Conservation (phyloP, 208 protist genomes). For the Wallacemonas collosoma region DNA sequence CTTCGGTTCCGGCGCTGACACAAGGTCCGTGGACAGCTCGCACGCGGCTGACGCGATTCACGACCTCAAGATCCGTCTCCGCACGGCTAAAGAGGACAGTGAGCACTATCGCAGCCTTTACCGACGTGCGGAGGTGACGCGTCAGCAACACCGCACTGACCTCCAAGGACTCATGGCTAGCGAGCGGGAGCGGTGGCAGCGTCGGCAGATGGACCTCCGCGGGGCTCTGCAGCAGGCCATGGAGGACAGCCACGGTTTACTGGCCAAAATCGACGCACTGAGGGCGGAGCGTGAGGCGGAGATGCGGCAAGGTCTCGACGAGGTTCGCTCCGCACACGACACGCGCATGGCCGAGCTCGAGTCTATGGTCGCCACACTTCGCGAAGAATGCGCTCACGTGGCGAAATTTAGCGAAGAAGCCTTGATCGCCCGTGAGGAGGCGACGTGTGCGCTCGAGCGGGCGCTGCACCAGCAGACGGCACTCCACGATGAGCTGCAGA, state of each 20-base stretch:
- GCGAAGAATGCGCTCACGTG: slow-evolving; percentile 6
- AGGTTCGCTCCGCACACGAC: background rate
- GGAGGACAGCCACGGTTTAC: background rate
- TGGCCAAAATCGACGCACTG: slow-evolving; percentile 19
- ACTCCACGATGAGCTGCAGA: slow-evolving; percentile 28
- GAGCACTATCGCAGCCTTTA: slow-evolving; percentile 50
- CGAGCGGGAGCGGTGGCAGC: slow-evolving; percentile 56
- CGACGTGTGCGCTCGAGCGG: slow-evolving; percentile 7
- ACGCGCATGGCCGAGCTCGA: slow-evolving; percentile 1
- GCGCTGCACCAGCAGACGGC: slow-evolving; percentile 26
- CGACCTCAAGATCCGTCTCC: slow-evolving; percentile 46
- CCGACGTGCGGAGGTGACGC: slow-evolving; percentile 40
- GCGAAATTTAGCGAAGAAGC: background rate
- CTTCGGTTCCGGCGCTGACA: background rate
- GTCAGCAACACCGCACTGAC: slow-evolving; percentile 72
- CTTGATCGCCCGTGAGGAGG: background rate
- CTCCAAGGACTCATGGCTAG: slow-evolving; percentile 68
- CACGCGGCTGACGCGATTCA: slow-evolving; percentile 37
- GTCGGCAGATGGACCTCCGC: slow-evolving; percentile 61
- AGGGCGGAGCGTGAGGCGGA: slow-evolving; percentile 10
- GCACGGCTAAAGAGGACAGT: slow-evolving; percentile 53
- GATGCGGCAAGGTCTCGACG: slow-evolving; percentile 3
- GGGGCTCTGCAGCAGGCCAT: slow-evolving; percentile 37
- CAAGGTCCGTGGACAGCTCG: background rate
- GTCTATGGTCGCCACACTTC: slow-evolving; percentile 12